Percentiles rank a stretch among this genome's conserved stretches.
Conservation (phyloP, 2,329 filamentous ascomycete genomes). For the Canariomyces notabilis region DNA sequence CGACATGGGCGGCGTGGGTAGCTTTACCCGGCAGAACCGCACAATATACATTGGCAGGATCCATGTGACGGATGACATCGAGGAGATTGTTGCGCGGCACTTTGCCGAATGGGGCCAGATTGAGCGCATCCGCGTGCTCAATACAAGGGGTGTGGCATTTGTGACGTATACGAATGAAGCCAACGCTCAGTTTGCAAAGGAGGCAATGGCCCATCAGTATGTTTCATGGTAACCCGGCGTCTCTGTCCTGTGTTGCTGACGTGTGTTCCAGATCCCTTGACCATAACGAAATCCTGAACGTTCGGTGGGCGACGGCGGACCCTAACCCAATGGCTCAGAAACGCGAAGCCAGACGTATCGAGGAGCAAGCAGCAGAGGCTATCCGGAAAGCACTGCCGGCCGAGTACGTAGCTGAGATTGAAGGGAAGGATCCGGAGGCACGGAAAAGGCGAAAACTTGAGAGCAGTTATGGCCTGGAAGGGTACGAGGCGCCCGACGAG, state of each 20-base stretch:
- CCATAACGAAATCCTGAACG: slow-evolving; percentile 87
- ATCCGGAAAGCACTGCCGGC: slow-evolving; percentile 82
- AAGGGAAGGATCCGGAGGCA: slow-evolving; percentile 82
- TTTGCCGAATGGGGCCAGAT: slow-evolving; percentile 96
- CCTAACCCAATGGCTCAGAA: slow-evolving; percentile 94
- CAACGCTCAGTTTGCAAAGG: slow-evolving; percentile 85
- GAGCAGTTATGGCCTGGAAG: slow-evolving; percentile 79
- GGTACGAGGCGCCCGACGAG: slow-evolving; percentile 90
- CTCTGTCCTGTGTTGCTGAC: slow-evolving; percentile 1
- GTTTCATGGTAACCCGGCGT: neutral
- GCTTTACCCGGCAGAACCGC: slow-evolving; percentile 87
- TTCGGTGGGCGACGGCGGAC: slow-evolving; percentile 94
- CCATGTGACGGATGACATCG: slow-evolving; percentile 93
- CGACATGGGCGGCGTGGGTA: slow-evolving; percentile 96
- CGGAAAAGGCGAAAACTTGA: slow-evolving; percentile 86
- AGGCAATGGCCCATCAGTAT: slow-evolving; percentile 91
- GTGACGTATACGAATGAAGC: slow-evolving; percentile 76
- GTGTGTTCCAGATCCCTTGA: slow-evolving; percentile 53
- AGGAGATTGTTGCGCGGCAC: slow-evolving; percentile 90
- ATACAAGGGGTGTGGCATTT: slow-evolving; percentile 85
- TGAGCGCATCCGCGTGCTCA: slow-evolving; percentile 82
- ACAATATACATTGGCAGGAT: slow-evolving; percentile 92
- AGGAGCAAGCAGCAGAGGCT: slow-evolving; percentile 94
- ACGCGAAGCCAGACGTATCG: slow-evolving; percentile 78
- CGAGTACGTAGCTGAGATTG: slow-evolving; percentile 88